phyloP scores from a whole-genome alignment of 192 early-diverging fungal species.

The Phlyctochytrium planicorne region DNA sequence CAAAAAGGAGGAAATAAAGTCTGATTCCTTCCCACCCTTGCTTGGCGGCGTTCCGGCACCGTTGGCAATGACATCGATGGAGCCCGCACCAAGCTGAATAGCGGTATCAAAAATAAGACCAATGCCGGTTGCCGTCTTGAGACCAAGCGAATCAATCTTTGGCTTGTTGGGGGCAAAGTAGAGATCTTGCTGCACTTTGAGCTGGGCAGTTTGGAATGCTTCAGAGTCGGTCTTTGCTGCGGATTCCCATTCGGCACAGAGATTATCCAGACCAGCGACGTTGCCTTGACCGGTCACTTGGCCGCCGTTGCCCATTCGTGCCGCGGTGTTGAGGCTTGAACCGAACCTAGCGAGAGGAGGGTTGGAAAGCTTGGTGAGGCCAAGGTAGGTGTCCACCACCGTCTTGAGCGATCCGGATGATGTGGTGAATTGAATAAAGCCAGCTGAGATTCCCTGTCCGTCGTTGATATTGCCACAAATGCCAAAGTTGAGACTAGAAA shows the following conservation, averaged over 20 bases:
- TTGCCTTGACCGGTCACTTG: background rate
- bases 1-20: background rate
- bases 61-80: background rate
- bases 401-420: conserved; percentile 3
- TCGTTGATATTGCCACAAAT: conserved; percentile 16
- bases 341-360: background rate
- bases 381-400: conserved; percentile 15
- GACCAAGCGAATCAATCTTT: background rate
- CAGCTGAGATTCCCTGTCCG: conserved; percentile 28
- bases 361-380: background rate
- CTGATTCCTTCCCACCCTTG: background rate
- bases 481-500: background rate
- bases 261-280: conserved; percentile 3
- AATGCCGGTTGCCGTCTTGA: conserved; percentile 13
- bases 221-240: conserved; percentile 1
- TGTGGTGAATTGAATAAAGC: conserved; percentile 29
- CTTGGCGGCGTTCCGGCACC: conserved; percentile 5
- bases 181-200: background rate
- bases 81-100: conserved; percentile 13
- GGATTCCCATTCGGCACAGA: conserved; percentile 16
- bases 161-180: conserved; percentile 12
- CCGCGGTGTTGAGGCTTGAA: background rate
- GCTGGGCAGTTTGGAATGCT: conserved; percentile 8
- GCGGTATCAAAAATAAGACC: conserved; percentile 21
- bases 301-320: background rate